Conservation (phyloP, 2,329 filamentous ascomycete species). For the Aspergillus tamarii region DNA sequence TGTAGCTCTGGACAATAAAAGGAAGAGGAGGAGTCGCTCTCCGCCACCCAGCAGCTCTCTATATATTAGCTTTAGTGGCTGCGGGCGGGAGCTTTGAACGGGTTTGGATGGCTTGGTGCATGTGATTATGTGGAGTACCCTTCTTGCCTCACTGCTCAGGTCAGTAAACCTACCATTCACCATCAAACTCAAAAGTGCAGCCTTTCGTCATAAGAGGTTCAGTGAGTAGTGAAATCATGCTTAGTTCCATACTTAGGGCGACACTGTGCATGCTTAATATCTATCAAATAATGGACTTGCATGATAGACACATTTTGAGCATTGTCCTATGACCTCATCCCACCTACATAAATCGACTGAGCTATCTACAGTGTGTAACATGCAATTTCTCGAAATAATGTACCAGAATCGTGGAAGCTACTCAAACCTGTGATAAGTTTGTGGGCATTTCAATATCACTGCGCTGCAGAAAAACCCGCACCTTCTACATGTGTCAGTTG, state of each 20-base stretch:
- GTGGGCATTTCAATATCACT: neutral
- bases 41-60: neutral
- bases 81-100: neutral
- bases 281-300: neutral
- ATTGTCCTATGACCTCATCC: neutral
- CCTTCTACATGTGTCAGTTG: neutral
- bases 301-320: no score
- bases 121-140: constrained; percentile 2
- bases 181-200: neutral
- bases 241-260: neutral
- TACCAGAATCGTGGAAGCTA: neutral
- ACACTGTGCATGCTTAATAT: neutral
- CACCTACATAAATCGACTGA: neutral
- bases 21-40: neutral
- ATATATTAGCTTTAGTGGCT: constrained; percentile 5
- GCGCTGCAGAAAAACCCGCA: neutral
- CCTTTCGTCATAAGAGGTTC: neutral
- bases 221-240: no score
- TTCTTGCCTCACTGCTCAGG: neutral
- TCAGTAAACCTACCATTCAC: neutral
- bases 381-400: neutral
- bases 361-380: neutral
- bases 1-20: neutral
- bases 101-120: neutral
- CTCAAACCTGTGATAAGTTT: neutral